These are phyloP conservation scores for Tylopilus vinaceipallidus DNA, from an alignment of 768 basidiomycete species.

Conservation along the genomic window DNA sequence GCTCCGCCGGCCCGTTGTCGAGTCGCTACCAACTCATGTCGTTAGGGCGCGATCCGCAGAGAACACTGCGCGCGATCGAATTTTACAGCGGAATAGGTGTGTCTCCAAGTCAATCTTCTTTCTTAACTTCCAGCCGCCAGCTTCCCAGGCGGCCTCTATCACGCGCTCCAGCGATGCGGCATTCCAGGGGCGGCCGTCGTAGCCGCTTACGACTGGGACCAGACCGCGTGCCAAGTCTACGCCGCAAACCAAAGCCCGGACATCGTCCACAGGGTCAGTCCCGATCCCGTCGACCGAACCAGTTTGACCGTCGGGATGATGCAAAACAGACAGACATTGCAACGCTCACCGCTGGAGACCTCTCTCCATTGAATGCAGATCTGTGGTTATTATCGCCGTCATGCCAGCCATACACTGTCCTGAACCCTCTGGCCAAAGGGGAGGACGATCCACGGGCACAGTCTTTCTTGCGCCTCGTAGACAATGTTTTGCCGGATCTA, in stretches of 20 bases:
- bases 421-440: constrained; percentile 72
- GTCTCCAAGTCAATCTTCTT: constrained; percentile 1
- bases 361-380: constrained; percentile 50
- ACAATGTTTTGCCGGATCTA: constrained; percentile 59
- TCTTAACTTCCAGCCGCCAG: not conserved
- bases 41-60: constrained; percentile 8
- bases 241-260: constrained; percentile 51
- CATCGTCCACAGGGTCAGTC: constrained; percentile 39
- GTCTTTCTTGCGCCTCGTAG: constrained; percentile 72
- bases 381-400: constrained; percentile 81
- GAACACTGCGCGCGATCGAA: constrained; percentile 40
- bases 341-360: constrained; percentile 45
- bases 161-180: constrained; percentile 55
- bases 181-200: constrained; percentile 45
- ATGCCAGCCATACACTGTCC: constrained; percentile 81
- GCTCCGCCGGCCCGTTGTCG: not conserved
- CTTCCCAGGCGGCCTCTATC: constrained; percentile 64
- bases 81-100: constrained; percentile 82
- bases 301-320: not conserved
- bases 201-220: constrained; percentile 85
- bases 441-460: constrained; percentile 69
- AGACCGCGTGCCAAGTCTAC: constrained; percentile 69
- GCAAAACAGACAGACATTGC: constrained; percentile 56
- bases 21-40: too few relatives aligned
- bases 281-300: not conserved